Percentiles rank a stretch among this genome's conserved stretches.
Evolutionary conservation across 78 protist species (phyloP).

Genomic region (Polysphondylium violaceum): DNA sequence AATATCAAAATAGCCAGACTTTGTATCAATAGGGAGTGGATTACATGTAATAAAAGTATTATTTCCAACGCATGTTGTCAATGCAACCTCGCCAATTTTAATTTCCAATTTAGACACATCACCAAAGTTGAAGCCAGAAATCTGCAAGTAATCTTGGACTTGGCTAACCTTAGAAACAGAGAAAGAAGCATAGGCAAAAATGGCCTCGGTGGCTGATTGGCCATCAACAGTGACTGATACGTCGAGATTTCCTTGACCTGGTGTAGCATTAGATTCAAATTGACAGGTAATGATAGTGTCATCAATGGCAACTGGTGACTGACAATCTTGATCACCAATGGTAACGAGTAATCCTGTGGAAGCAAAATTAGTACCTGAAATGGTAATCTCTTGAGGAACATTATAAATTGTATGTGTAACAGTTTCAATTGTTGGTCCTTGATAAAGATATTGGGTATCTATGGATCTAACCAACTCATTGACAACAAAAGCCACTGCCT

Average conservation of each 20-base stretch:
- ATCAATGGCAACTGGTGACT: too few relatives aligned
- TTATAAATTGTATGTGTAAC: neutral
- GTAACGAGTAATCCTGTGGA: neutral
- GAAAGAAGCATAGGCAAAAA: neutral
- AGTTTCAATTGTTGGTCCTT: neutral
- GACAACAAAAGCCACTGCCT: neutral
- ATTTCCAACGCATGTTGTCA: neutral
- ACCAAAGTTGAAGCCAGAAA: constrained; percentile 1
- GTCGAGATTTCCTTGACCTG: neutral
- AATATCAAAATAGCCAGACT: neutral
- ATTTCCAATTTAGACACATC: neutral
- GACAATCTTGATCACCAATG: neutral
- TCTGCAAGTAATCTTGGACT: neutral
- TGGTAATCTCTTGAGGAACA: neutral
- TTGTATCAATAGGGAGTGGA: neutral
- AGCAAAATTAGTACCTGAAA: neutral
- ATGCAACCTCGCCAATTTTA: neutral
- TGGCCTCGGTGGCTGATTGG: neutral
- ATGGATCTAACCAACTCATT: neutral
- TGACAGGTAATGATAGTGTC: too few relatives aligned
- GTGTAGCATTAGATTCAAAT: too few relatives aligned
- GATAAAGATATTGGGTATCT: neutral
- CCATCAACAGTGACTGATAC: neutral
- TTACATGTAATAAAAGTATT: neutral
- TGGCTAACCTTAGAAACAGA: neutral